phyloP scores from a whole-genome alignment of 768 basidiomycete species.

The Podaxis sp. region DNA sequence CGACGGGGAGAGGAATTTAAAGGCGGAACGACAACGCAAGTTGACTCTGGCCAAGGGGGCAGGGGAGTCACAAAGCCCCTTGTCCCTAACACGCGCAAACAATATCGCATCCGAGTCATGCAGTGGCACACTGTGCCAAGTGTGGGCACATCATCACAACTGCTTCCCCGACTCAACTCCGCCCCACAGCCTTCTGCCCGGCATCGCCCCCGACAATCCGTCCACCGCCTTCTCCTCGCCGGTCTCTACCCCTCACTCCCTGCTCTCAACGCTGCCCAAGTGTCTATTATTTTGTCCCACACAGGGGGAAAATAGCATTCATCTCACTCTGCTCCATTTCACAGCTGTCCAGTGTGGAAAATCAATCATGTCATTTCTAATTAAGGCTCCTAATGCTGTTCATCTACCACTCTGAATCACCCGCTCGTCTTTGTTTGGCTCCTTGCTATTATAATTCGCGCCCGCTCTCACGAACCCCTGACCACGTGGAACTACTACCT shows the following conservation, averaged over 20 bases:
- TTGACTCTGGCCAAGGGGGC: constrained; percentile 9
- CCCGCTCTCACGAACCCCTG: neutral
- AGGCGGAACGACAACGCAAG: constrained; percentile 1
- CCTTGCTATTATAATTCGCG: neutral
- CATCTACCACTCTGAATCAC: constrained; percentile 11
- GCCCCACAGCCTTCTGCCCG: constrained; percentile 18
- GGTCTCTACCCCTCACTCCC: neutral
- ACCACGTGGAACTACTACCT: constrained; percentile 1
- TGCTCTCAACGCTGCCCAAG: neutral
- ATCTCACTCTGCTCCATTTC: constrained; percentile 4
- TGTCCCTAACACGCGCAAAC: constrained; percentile 14
- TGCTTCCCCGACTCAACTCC: constrained; percentile 24
- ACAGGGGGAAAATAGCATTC: neutral
- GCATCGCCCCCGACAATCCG: neutral
- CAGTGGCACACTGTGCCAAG: constrained; percentile 1
- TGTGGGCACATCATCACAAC: constrained; percentile 7
- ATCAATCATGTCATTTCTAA: constrained; percentile 12
- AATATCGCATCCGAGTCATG: constrained; percentile 16
- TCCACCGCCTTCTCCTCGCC: neutral
- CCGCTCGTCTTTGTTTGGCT: neutral
- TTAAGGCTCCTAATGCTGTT: constrained; percentile 12
- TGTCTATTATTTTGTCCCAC: neutral
- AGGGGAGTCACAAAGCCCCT: constrained; percentile 15
- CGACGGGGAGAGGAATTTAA: constrained; percentile 8
- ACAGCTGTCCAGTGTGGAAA: constrained; percentile 13